Conservation (phyloP, 805 yeast species). For the Nakazawaea holstii region DNA sequence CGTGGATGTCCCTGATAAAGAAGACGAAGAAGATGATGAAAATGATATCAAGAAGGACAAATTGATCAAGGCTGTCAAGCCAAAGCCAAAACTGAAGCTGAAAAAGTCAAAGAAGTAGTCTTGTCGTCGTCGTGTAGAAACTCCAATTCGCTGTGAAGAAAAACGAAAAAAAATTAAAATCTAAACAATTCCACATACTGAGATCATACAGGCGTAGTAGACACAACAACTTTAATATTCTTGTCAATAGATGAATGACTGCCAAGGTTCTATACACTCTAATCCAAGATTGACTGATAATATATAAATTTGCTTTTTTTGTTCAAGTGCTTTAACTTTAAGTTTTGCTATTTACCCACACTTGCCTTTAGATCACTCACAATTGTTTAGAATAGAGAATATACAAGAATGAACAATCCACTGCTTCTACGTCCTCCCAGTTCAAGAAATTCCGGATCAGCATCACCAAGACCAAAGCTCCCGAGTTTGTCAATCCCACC, state of each 20-base stretch:
- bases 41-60: conserved; percentile 59
- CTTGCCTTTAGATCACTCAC: not conserved
- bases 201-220: no score
- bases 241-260: no score
- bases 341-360: no score
- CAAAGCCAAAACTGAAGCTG: conserved; percentile 24
- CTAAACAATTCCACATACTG: not conserved
- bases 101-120: conserved; percentile 9
- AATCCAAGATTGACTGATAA: no score
- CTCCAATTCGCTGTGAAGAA: not conserved
- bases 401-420: conserved; percentile 29
- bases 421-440: conserved; percentile 44
- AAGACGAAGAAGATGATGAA: conserved; percentile 36
- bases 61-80: conserved; percentile 48
- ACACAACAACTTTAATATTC: no score
- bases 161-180: not conserved
- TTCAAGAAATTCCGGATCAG: conserved; percentile 24
- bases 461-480: conserved; percentile 20
- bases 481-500: conserved; percentile 20
- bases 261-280: no score
- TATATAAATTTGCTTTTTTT: no score
- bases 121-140: not conserved
- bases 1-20: conserved; percentile 26
- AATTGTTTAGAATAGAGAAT: not conserved
- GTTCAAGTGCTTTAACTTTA: no score